Evolutionary conservation across 1,284 basidiomycete species (phyloP), one percentile per base, ranked within the genome.

Genomic region (Trametes pubescens): DNA sequence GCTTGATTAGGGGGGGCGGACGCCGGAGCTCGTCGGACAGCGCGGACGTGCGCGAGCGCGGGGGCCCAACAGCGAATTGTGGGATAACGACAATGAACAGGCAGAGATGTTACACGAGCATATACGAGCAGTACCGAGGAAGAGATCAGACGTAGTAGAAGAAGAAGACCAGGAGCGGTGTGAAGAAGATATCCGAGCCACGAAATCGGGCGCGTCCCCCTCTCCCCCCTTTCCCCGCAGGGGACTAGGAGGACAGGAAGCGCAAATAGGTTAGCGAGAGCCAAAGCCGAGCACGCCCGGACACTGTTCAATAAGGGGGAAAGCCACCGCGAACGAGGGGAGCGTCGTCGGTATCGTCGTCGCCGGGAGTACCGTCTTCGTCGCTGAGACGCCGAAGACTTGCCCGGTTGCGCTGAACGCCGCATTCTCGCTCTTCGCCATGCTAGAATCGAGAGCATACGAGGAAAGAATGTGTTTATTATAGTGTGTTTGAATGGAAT

Each of bases 221-320:
- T 72, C 71, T 72, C 68, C 65, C 67, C 69, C 65, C 69, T 71
- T 72, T 72, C 71, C 64, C 67, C 62, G 34, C 64, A 63, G 61
- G 64, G 66, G 71, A 72, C 71, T 56, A 66, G 62, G 65, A 71
- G 65, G 67, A 74, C 70, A 72, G 69, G 69, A 69, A 59, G 61
- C 51, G 51, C 56, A 51, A 26, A 47, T 24, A 35, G 21, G 59
- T 64, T 66, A 66, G 57, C 58, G 61, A 57, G 62, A 55, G 51
- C 60, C 59, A 44, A 61, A 64, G 49, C 58, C 65, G 48, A 55
- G 65, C 58, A 64, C 47, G 62, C 64, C 63, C 57, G 53, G 52
- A 66, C 59, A 62, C 18, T 46, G 44, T 35, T 61, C 62, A 14
- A 24, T 29, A 13, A 7, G 13, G 32, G 63, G 46, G 52, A 68